A percentile compares a stretch with the other conserved stretches of the same genome.
These are phyloP conservation scores for Salix dunnii DNA, from an alignment of 345 rosid species.

Conservation along the genomic window DNA sequence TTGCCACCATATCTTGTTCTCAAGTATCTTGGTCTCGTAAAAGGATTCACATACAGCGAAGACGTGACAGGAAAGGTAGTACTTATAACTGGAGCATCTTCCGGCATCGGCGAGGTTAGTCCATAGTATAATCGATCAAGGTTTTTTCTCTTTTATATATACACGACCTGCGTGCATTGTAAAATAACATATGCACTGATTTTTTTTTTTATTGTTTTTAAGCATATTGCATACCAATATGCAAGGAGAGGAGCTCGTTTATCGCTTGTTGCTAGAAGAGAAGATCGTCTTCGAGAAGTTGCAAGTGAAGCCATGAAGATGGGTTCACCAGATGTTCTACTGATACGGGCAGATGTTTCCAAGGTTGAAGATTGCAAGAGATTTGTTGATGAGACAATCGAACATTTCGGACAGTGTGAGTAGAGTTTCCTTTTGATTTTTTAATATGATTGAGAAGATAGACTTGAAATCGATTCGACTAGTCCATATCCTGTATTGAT, in stretches of 20 bases:
- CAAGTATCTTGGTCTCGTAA: conserved; percentile 33
- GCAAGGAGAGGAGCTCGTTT: conserved; percentile 24
- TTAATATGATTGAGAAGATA: neutral
- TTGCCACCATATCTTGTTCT: conserved; percentile 44
- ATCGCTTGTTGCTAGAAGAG: conserved; percentile 16
- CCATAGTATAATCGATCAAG: neutral
- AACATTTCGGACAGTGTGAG: conserved; percentile 52
- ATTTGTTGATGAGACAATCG: conserved; percentile 36
- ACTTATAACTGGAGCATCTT: conserved; percentile 64
- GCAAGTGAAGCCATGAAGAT: neutral
- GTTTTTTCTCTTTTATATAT: neutral
- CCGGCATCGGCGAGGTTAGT: conserved; percentile 64
- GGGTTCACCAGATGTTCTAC: conserved; percentile 20
- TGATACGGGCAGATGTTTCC: conserved; percentile 51
- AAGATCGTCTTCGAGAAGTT: conserved; percentile 13
- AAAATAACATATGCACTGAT: neutral
- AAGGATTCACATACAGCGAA: conserved; percentile 36
- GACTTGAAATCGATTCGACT: neutral
- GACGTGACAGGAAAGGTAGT: conserved; percentile 48
- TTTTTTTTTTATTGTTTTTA: neutral
- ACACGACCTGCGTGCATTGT: too few species aligned
- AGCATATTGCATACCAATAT: conserved; percentile 43
- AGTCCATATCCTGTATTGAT: too few species aligned
- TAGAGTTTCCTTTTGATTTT: neutral
- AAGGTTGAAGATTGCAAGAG: conserved; percentile 44